Conservation (phyloP, 2,329 filamentous ascomycete species). For the Beauveria varroae region DNA sequence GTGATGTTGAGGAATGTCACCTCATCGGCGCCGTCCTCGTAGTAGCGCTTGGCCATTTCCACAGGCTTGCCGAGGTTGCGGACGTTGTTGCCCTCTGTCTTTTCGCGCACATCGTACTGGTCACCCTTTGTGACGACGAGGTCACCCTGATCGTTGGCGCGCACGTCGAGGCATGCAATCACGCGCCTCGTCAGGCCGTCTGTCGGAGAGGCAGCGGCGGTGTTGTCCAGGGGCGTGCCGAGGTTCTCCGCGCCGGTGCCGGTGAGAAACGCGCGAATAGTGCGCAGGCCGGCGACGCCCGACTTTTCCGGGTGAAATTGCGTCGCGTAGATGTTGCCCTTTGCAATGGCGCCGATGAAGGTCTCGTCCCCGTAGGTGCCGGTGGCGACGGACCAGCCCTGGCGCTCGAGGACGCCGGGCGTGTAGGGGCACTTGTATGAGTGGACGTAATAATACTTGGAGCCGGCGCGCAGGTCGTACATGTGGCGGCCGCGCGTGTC, state of each 20-base stretch:
- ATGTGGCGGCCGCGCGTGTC: constrained; percentile 52
- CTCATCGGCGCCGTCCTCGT: constrained; percentile 93
- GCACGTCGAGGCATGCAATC: constrained; percentile 93
- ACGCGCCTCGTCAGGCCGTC: constrained; percentile 85
- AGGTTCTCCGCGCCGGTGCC: constrained; percentile 54
- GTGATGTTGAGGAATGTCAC: constrained; percentile 98
- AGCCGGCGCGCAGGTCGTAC: constrained; percentile 70
- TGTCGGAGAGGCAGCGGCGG: constrained; percentile 7
- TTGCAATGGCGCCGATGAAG: constrained; percentile 85
- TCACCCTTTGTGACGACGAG: constrained; percentile 97
- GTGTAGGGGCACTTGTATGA: constrained; percentile 79
- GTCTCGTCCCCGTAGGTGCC: constrained; percentile 80
- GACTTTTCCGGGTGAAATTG: constrained; percentile 99
- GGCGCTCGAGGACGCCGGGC: constrained; percentile 63
- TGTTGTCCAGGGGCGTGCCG: constrained; percentile 12
- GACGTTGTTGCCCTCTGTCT: constrained; percentile 57
- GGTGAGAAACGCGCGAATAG: constrained; percentile 80
- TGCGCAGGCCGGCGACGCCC: constrained; percentile 76
- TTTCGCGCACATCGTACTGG: constrained; percentile 96
- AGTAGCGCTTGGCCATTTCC: constrained; percentile 88
- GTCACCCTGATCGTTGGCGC: constrained; percentile 88
- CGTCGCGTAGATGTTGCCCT: constrained; percentile 78
- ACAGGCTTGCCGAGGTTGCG: constrained; percentile 96
- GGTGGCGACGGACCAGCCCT: constrained; percentile 89
- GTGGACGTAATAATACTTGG: constrained; percentile 99